Conservation (phyloP, 345 rosid genomes). For the Aquilaria malaccensis region DNA sequence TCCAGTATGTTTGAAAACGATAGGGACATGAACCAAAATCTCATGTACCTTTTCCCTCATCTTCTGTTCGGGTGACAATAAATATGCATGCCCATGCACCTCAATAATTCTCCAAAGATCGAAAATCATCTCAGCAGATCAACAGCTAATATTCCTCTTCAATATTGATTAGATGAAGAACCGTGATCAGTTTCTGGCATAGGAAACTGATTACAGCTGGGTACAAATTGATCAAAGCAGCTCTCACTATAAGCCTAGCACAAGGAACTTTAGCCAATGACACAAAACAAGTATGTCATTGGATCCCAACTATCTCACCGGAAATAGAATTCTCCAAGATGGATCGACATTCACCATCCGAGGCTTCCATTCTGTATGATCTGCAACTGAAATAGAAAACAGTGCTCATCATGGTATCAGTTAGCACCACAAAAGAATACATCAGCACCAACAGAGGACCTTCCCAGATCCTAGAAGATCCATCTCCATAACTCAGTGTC, state of each 20-base stretch:
- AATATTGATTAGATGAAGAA: background rate
- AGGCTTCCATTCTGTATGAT: conserved; percentile 45
- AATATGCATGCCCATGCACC: conserved; percentile 7
- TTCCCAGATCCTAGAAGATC: conserved; percentile 91
- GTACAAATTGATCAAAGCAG: no score
- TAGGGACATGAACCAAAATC: background rate
- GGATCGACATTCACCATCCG: conserved; percentile 36
- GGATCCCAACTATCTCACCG: conserved; percentile 20
- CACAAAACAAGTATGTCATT: conserved; percentile 16
- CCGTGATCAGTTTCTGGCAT: conserved; percentile 1
- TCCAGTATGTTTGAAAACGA: no score
- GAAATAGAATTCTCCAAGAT: conserved; percentile 36
- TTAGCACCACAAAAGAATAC: conserved; percentile 82
- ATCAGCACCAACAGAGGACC: conserved; percentile 81
- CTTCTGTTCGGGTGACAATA: conserved; percentile 1
- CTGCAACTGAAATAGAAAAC: conserved; percentile 91
- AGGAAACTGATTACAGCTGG: no score
- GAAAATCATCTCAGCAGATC: conserved; percentile 4
- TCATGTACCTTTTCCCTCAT: background rate
- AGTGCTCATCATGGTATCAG: conserved; percentile 80
- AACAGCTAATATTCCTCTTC: background rate
- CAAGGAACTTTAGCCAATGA: conserved; percentile 2
- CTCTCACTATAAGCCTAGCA: background rate
- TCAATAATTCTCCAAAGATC: background rate
- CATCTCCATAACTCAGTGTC: conserved; percentile 84